These are phyloP conservation scores for Syncephalastrum sp. DNA, from an alignment of 371 early-diverging fungal genomes.

Conservation along the genomic window DNA sequence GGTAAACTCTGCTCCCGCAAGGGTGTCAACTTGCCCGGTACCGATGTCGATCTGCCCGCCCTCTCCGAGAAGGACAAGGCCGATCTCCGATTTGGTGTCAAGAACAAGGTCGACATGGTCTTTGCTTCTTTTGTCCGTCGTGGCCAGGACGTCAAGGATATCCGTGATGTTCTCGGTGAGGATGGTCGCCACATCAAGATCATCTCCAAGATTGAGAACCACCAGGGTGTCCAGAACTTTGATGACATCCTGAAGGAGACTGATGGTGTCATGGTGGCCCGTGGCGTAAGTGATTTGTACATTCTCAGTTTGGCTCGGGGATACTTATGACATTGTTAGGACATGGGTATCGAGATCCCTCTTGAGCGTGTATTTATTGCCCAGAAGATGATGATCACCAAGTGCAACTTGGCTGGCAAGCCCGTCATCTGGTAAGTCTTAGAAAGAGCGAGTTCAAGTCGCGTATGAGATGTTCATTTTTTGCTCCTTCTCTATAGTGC, in stretches of 20 bases:
- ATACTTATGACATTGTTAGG: constrained; percentile 20
- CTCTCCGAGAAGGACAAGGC: constrained; percentile 93
- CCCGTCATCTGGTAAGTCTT: constrained; percentile 82
- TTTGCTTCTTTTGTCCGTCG: constrained; percentile 97
- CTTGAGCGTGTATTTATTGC: constrained; percentile 88
- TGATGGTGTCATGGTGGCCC: constrained; percentile 99
- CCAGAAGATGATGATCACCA: constrained; percentile 96
- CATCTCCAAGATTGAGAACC: constrained; percentile 95
- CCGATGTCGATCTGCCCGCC: constrained; percentile 87
- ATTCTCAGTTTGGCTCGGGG: background rate
- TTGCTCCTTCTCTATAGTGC: constrained; percentile 49
- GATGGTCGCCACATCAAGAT: constrained; percentile 87
- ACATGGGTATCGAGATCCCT: constrained; percentile 98
- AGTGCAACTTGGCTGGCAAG: constrained; percentile 93
- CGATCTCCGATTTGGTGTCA: constrained; percentile 91
- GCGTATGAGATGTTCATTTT: too few relatives aligned
- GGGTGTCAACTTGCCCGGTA: constrained; percentile 87
- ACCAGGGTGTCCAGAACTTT: constrained; percentile 96
- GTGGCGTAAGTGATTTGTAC: constrained; percentile 65
- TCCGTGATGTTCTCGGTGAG: constrained; percentile 80
- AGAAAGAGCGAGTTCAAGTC: background rate
- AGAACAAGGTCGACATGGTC: constrained; percentile 92
- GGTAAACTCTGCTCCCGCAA: constrained; percentile 75
- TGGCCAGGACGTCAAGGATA: constrained; percentile 85
- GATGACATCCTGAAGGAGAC: constrained; percentile 92